Evolutionary conservation across 2,329 filamentous ascomycete species (phyloP).

Genomic region (Aspergillus novoparasiticus): DNA sequence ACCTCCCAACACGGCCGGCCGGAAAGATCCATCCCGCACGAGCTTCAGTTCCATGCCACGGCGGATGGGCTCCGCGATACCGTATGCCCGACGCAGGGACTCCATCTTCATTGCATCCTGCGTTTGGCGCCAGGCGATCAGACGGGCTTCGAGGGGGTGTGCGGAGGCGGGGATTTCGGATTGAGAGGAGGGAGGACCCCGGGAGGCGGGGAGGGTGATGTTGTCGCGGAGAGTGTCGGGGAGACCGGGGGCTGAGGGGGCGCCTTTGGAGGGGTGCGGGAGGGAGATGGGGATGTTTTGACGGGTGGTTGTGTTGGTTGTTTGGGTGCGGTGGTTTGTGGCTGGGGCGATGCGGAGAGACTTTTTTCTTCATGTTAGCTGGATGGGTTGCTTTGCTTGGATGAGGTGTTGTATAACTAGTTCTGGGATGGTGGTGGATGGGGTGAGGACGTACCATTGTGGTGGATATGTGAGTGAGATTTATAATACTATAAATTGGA

Average conservation of each 20-base stretch:
- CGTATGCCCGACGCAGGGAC: constrained; percentile 81
- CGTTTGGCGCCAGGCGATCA: constrained; percentile 85
- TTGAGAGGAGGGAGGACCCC: constrained; percentile 48
- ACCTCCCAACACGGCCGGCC: constrained; percentile 69
- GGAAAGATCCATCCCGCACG: constrained; percentile 72
- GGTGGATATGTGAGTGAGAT: not conserved
- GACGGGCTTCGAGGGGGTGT: constrained; percentile 90
- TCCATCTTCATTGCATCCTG: constrained; percentile 89
- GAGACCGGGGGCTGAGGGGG: constrained; percentile 88
- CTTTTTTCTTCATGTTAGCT: constrained; percentile 47
- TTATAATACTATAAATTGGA: not conserved
- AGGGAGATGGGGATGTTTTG: constrained; percentile 51
- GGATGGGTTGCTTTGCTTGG: constrained; percentile 7
- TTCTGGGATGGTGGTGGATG: constrained; percentile 6
- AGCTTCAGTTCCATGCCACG: constrained; percentile 96
- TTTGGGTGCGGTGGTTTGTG: constrained; percentile 65
- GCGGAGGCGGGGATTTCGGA: constrained; percentile 59
- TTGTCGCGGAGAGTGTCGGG: constrained; percentile 91
- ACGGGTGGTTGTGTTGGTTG: constrained; percentile 65
- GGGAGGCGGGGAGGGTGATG: constrained; percentile 64
- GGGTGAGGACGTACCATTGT: not conserved
- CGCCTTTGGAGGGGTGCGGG: constrained; percentile 61
- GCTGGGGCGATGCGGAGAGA: constrained; percentile 87
- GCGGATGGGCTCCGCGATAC: constrained; percentile 88
- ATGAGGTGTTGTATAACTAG: not conserved